Evolutionary conservation across 768 basidiomycete genomes (phyloP), one percentile per base, ranked within the genome.

Genomic region (Lentinus brumalis): DNA sequence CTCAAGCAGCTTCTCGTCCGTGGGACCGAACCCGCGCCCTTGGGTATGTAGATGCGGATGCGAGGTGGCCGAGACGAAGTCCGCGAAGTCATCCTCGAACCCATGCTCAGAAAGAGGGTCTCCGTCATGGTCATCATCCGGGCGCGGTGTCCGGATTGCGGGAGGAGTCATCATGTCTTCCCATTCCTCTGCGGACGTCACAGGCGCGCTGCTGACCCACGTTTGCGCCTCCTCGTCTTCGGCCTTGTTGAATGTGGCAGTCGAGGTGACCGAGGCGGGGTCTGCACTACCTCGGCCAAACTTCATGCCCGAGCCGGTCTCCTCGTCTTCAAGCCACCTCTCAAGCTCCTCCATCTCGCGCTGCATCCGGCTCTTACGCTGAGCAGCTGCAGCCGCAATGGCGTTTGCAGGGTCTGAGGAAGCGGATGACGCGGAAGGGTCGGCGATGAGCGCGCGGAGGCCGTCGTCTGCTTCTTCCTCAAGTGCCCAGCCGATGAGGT

Each of bases 71-170:
- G 87, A 86, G 16, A 91, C 81, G 63, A 91, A 91, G 31, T 83
- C 86, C 2, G 86, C 81, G 68, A 94, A 94, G 71, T 94, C 89
- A 67, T 94, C 92, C 56, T 93, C 92, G 65, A 94, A 85, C 15
- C 81, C 78, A 26, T 66, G 58, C 26, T 50, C 62, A 3, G 42
- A 15, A 0, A 8, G 31, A 1, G 52, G 15, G 31, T 46, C 57
- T 3, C 56, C 21, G 5, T 26, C 14, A 18, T 21, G 26, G 29
- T 35, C 52, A 12, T 49, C 53, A n/a, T 60, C 62, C 7, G 50
- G 56, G 14, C 42, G 59, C 3, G 67, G 64, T 12, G 67, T 66
- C 32, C 62, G 55, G 30, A 68, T 68, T 4, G 60, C 63, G 7
- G 67, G 65, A 1, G 62, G 57, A 26, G 67, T 66, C 40, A 69